These are phyloP conservation scores for Phytopythium boreale DNA, from an alignment of 352 stramenopile species.

Conservation along the genomic window DNA sequence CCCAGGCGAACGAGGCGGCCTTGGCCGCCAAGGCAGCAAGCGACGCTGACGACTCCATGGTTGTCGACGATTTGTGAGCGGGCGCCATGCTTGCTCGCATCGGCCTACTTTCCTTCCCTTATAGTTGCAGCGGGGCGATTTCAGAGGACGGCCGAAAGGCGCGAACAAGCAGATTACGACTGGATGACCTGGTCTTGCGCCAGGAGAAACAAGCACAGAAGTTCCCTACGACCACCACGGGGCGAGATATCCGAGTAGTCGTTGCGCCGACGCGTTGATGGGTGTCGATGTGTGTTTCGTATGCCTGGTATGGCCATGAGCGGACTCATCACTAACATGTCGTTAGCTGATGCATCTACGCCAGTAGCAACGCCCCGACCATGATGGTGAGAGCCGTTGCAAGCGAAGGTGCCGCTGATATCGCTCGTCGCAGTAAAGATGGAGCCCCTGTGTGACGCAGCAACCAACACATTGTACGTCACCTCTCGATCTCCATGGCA, in stretches of 20 bases:
- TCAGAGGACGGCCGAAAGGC: background rate
- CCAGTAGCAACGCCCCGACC: background rate
- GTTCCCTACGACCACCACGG: background rate
- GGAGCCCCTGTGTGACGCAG: background rate
- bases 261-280: background rate
- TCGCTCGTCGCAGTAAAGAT: background rate
- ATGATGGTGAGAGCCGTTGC: background rate
- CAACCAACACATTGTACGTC: background rate
- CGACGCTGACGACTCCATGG: constrained; percentile 48
- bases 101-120: background rate
- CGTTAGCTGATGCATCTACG: background rate
- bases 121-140: background rate
- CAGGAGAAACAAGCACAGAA: background rate
- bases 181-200: background rate
- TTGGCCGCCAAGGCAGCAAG: constrained; percentile 17
- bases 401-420: background rate
- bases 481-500: background rate
- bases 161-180: background rate
- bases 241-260: background rate
- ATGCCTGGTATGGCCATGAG: background rate
- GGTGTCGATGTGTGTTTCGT: background rate
- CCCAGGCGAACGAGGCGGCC: constrained; percentile 40
- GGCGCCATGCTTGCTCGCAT: background rate
- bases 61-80: constrained; percentile 38
- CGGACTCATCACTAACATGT: background rate